These are phyloP conservation scores for Lasiosphaeris hirsuta DNA, from an alignment of 495 filamentous ascomycete species.

Conservation along the genomic window DNA sequence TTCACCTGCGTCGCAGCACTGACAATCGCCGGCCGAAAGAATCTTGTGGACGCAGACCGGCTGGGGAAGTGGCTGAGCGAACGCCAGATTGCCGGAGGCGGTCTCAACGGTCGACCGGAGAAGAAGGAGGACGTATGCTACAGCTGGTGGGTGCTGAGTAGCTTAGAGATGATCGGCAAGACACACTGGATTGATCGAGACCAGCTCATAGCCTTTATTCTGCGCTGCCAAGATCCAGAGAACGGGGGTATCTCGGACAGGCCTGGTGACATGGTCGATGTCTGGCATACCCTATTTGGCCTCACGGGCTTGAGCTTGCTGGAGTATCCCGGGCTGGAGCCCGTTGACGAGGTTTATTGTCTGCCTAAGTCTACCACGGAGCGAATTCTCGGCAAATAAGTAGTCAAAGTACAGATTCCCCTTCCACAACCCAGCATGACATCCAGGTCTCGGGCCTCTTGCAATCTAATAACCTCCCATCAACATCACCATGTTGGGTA, in stretches of 20 bases:
- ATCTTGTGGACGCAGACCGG: conserved; percentile 77
- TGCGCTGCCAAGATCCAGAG: conserved; percentile 83
- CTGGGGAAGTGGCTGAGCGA: conserved; percentile 91
- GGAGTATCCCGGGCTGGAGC: conserved; percentile 66
- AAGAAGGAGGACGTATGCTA: conserved; percentile 97
- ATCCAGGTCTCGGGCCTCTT: conserved; percentile 43
- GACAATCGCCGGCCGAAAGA: conserved; percentile 74
- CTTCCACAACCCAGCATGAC: not conserved
- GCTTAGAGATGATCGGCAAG: conserved; percentile 81
- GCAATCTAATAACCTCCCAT: conserved; percentile 71
- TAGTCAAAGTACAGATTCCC: not conserved
- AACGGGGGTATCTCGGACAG: conserved; percentile 84
- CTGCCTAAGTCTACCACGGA: conserved; percentile 67
- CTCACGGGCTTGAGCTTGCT: conserved; percentile 85
- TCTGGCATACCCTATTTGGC: conserved; percentile 92
- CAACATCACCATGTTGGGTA: conserved; percentile 43
- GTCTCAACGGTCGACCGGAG: conserved; percentile 90
- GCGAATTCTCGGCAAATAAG: conserved; percentile 45
- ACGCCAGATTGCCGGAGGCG: conserved; percentile 79
- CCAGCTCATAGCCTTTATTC: conserved; percentile 74
- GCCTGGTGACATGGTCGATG: conserved; percentile 92
- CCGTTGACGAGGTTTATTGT: conserved; percentile 87
- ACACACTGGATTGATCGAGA: conserved; percentile 87
- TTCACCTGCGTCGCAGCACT: conserved; percentile 93
- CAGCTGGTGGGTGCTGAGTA: conserved; percentile 95